A percentile compares a stretch with the other conserved stretches of the same genome.
Evolutionary conservation across 352 stramenopile species (phyloP).

Genomic region (Pelagophyceae sp.): DNA sequence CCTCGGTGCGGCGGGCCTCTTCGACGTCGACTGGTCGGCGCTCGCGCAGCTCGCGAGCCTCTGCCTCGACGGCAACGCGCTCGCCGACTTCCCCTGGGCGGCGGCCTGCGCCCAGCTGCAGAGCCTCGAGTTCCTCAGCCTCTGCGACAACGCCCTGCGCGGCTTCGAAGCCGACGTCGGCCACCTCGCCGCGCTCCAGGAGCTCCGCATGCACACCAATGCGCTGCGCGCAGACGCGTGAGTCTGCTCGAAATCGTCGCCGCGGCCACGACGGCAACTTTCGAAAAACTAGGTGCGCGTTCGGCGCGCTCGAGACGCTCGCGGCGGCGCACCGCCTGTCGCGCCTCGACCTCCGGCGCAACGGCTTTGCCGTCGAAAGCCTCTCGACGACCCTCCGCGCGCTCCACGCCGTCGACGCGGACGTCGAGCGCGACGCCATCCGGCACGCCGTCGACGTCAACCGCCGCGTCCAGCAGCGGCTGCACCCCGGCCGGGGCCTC

Average conservation of each 20-base stretch:
- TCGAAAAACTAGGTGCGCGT: no score
- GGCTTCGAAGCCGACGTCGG: background rate
- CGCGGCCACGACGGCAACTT: background rate
- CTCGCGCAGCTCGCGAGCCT: background rate
- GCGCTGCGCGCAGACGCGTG: background rate
- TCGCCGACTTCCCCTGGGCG: background rate
- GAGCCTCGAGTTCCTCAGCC: background rate
- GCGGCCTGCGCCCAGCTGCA: no score
- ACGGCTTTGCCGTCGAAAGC: background rate
- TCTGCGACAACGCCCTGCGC: background rate
- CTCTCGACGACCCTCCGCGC: background rate
- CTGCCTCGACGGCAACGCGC: background rate
- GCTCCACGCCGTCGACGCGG: background rate
- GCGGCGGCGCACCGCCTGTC: no score
- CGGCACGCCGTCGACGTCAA: background rate
- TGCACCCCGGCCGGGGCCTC: background rate
- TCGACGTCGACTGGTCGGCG: no score
- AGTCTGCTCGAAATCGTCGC: background rate
- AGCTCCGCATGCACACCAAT: background rate
- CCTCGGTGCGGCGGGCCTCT: no score
- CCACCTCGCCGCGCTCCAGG: background rate
- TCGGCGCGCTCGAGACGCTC: no score
- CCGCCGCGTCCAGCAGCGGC: background rate
- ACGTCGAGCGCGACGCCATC: background rate
- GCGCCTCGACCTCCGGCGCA: background rate